These are phyloP conservation scores for Penicillium sp. DNA, from an alignment of 2,329 filamentous ascomycete genomes.

Conservation along the genomic window DNA sequence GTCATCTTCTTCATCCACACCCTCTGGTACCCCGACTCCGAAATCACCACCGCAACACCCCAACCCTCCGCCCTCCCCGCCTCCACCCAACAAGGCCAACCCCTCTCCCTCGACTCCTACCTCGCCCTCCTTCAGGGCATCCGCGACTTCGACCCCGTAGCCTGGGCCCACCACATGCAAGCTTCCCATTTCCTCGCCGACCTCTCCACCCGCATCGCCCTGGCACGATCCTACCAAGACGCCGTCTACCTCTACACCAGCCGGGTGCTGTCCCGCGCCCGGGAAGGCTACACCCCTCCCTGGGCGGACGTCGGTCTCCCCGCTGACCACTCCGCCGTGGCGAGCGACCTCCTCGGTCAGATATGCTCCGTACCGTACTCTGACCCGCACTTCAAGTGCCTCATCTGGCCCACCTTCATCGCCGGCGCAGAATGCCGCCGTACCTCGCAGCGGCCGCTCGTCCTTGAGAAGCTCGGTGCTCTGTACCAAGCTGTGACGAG, in stretches of 20 bases:
- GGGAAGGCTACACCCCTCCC: constrained; percentile 25
- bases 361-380: constrained; percentile 37
- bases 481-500: constrained; percentile 40
- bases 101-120: constrained; percentile 34
- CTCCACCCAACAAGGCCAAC: constrained; percentile 27
- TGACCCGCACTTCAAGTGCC: constrained; percentile 46
- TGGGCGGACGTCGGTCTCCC: constrained; percentile 31
- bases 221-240: constrained; percentile 45
- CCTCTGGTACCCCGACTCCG: constrained; percentile 36
- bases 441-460: constrained; percentile 33
- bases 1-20: constrained; percentile 45
- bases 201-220: constrained; percentile 50
- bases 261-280: constrained; percentile 38
- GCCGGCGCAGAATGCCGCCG: constrained; percentile 43
- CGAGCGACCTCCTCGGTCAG: constrained; percentile 37
- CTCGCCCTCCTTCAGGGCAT: constrained; percentile 39
- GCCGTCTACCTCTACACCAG: constrained; percentile 45
- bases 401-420: constrained; percentile 48
- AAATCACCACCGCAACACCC: constrained; percentile 22
- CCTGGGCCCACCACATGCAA: constrained; percentile 43
- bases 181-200: constrained; percentile 48
- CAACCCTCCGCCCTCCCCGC: constrained; percentile 32
- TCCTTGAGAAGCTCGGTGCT: constrained; percentile 35
- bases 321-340: constrained; percentile 30
- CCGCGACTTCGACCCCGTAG: constrained; percentile 39